A percentile compares a stretch with the other conserved stretches of the same genome.
Evolutionary conservation across 192 early-diverging fungal species (phyloP).

Genomic region (Coemansia sp.): DNA sequence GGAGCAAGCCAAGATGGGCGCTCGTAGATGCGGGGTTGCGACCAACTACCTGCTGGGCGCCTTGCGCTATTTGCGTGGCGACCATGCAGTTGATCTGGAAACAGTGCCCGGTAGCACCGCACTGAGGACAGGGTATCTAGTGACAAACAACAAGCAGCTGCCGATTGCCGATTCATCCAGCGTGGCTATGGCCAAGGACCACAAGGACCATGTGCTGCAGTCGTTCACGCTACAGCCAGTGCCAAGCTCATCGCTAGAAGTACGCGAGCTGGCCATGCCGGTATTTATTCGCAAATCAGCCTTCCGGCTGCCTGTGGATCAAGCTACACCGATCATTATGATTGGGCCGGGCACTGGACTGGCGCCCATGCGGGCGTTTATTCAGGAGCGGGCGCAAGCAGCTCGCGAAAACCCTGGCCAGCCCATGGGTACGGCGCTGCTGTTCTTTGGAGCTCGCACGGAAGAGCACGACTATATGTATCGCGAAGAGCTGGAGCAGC

Average conservation of each 20-base stretch:
- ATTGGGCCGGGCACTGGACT: slow-evolving; percentile 99
- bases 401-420: slow-evolving; percentile 54
- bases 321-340: slow-evolving; percentile 85
- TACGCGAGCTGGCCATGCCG: slow-evolving; percentile 51
- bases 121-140: slow-evolving; percentile 14
- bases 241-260: neutral
- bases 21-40: slow-evolving; percentile 73
- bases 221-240: slow-evolving; percentile 39
- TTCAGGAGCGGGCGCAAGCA: slow-evolving; percentile 78
- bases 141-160: slow-evolving; percentile 10
- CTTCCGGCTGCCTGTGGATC: slow-evolving; percentile 88
- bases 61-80: slow-evolving; percentile 51
- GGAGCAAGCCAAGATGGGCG: slow-evolving; percentile 21
- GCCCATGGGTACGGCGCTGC: slow-evolving; percentile 72
- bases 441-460: slow-evolving; percentile 95
- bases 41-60: slow-evolving; percentile 85
- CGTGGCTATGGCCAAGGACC: slow-evolving; percentile 10
- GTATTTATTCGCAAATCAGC: slow-evolving; percentile 85
- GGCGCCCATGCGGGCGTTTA: slow-evolving; percentile 96
- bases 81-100: slow-evolving; percentile 18
- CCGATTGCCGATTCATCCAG: slow-evolving; percentile 23
- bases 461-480: slow-evolving; percentile 89
- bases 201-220: slow-evolving; percentile 27
- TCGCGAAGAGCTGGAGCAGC: slow-evolving; percentile 68
- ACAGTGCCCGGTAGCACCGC: neutral